A percentile compares a stretch with the other conserved stretches of the same genome.
Evolutionary conservation across 2,329 filamentous ascomycete genomes (phyloP).

Genomic region (Gaeumannomyces tritici): DNA sequence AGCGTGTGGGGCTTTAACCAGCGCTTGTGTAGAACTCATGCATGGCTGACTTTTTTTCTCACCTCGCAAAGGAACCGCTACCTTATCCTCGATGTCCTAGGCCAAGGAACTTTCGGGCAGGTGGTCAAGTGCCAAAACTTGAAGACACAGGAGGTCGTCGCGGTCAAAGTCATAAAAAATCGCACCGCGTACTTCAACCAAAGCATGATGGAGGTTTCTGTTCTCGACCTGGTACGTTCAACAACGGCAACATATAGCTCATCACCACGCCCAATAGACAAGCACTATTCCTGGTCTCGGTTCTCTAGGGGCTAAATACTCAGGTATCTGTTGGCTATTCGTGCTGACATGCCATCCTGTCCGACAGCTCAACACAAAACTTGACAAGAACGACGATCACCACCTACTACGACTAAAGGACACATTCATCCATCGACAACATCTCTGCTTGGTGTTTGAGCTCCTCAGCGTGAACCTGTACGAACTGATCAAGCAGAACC

Average conservation of each 20-base stretch:
- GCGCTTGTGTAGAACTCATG: neutral
- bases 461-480: conserved; percentile 95
- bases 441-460: conserved; percentile 94
- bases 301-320: neutral
- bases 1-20: neutral
- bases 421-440: conserved; percentile 95
- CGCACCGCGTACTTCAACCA: conserved; percentile 99
- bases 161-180: conserved; percentile 99
- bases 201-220: conserved; percentile 99
- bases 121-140: conserved; percentile 98
- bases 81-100: conserved; percentile 90
- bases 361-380: conserved; percentile 81
- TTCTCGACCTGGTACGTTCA: conserved; percentile 71
- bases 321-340: neutral
- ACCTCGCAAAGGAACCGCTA: conserved; percentile 70
- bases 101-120: conserved; percentile 95
- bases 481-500: conserved; percentile 98
- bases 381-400: conserved; percentile 98
- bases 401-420: conserved; percentile 91
- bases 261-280: neutral
- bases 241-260: neutral
- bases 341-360: neutral
- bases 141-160: conserved; percentile 96
- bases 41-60: conserved; percentile 7
- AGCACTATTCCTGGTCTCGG: neutral